phyloP scores from a whole-genome alignment of 2,329 filamentous ascomycete species.

The Cytospora paraplurivora region DNA sequence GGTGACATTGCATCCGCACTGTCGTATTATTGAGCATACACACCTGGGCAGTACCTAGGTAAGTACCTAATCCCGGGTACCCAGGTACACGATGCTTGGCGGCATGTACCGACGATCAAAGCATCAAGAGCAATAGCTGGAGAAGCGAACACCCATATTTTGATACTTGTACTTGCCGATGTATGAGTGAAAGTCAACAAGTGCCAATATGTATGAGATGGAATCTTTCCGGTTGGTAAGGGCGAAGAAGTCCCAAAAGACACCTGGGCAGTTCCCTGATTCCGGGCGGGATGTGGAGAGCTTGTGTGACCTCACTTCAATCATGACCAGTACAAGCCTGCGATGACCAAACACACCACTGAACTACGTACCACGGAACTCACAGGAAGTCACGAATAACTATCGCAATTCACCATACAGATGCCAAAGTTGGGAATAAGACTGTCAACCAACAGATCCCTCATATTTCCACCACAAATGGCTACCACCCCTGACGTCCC shows the following conservation, averaged over 20 bases:
- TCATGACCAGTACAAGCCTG: not conserved
- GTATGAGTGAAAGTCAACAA: not conserved
- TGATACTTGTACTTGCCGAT: no score
- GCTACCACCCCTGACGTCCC: conserved; percentile 35
- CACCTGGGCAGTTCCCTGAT: not conserved
- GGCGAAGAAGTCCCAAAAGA: not conserved
- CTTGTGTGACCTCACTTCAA: not conserved
- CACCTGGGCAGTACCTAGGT: no score
- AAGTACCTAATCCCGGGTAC: no score
- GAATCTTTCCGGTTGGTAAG: not conserved
- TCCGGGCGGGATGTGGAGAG: conserved; percentile 7
- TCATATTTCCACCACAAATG: conserved; percentile 30
- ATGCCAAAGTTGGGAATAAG: not conserved
- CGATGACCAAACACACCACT: not conserved
- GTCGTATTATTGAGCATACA: no score
- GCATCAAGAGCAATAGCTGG: no score
- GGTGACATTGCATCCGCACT: no score
- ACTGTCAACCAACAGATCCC: not conserved
- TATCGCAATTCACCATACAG: not conserved
- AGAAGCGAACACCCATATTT: no score
- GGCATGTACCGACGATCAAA: no score
- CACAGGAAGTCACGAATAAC: not conserved
- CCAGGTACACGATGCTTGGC: no score
- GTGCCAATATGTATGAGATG: not conserved
- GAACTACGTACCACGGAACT: not conserved